A percentile compares a stretch with the other conserved stretches of the same genome.
Conservation (phyloP, 257 asterid genomes). For the Lavandula angustifolia region DNA sequence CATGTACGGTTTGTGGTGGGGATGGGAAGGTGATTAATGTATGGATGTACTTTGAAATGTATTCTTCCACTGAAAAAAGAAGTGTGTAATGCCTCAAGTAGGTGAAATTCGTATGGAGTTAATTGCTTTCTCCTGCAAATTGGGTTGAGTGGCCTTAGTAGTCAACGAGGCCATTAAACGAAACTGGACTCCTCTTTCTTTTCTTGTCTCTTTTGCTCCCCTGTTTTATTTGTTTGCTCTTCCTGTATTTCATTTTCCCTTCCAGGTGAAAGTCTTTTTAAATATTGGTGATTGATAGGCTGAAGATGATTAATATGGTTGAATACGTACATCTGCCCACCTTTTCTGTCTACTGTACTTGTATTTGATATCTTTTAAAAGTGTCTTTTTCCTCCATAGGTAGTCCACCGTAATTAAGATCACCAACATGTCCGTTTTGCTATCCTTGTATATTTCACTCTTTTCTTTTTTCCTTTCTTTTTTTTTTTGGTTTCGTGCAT, state of each 20-base stretch:
- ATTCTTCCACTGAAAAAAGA: slow-evolving; percentile 64
- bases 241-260: slow-evolving; percentile 28
- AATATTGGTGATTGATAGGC: slow-evolving; percentile 31
- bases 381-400: slow-evolving; percentile 32
- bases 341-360: slow-evolving; percentile 42
- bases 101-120: slow-evolving; percentile 44
- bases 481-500: background rate
- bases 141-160: slow-evolving; percentile 63
- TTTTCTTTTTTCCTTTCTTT: background rate
- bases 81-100: slow-evolving; percentile 49
- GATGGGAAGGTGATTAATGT: slow-evolving; percentile 42
- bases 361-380: slow-evolving; percentile 29
- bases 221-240: slow-evolving; percentile 37
- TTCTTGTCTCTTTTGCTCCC: slow-evolving; percentile 67
- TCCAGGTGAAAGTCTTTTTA: slow-evolving; percentile 24
- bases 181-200: slow-evolving; percentile 63
- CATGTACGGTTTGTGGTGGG: slow-evolving; percentile 57
- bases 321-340: slow-evolving; percentile 43
- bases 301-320: slow-evolving; percentile 43
- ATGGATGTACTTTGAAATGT: slow-evolving; percentile 64
- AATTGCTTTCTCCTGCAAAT: slow-evolving; percentile 49
- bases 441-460: slow-evolving; percentile 1
- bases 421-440: slow-evolving; percentile 16
- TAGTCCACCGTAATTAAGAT: slow-evolving; percentile 25
- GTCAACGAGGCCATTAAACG: slow-evolving; percentile 68